phyloP scores from a whole-genome alignment of 345 rosid species.

The Populus pruinosa region DNA sequence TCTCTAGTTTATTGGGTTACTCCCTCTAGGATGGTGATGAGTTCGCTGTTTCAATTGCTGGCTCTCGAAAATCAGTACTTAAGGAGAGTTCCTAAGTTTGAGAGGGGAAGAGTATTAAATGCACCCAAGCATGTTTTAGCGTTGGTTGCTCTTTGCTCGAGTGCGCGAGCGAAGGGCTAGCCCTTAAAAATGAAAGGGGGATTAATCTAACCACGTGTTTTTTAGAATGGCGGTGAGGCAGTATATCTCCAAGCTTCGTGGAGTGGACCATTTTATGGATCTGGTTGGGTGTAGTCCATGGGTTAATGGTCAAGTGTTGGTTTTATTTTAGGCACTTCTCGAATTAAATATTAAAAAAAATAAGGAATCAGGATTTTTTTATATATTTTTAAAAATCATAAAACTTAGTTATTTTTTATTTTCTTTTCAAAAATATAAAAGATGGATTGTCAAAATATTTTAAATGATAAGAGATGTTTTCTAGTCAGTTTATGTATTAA shows the following conservation, averaged over 20 bases:
- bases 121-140: constrained; percentile 25
- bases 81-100: neutral
- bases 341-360: no score
- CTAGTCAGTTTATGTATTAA: no score
- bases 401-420: no score
- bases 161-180: constrained; percentile 5
- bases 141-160: constrained; percentile 6
- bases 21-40: neutral
- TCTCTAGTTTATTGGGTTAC: neutral
- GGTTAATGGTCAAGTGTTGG: neutral
- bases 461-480: no score
- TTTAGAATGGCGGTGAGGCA: neutral
- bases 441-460: no score
- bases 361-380: no score
- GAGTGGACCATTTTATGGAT: constrained; percentile 15
- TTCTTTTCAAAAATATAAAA: no score
- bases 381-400: no score
- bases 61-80: neutral
- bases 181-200: neutral
- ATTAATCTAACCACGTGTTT: neutral
- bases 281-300: neutral
- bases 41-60: neutral
- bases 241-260: constrained; percentile 31
- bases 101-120: neutral
- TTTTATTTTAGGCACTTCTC: no score